These are phyloP conservation scores for Fraxinus nigra DNA, from an alignment of 305 asterid genomes.

Conservation along the genomic window DNA sequence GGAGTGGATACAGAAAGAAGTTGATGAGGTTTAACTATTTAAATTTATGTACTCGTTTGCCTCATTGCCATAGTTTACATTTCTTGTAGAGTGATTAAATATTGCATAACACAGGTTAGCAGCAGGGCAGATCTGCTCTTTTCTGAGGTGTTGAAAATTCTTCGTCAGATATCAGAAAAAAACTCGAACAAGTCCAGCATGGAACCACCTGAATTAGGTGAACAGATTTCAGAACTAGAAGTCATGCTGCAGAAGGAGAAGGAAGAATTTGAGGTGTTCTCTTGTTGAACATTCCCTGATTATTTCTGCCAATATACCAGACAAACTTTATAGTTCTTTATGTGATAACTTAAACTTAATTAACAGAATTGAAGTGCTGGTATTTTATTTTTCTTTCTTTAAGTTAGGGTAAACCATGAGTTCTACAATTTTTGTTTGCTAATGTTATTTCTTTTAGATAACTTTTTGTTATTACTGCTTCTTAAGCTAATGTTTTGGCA, in stretches of 20 bases:
- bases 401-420: conserved; percentile 12
- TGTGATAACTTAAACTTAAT: conserved; percentile 8
- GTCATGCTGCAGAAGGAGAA: conserved; percentile 57
- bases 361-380: neutral
- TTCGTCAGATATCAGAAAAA: conserved; percentile 48
- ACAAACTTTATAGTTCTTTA: conserved; percentile 3
- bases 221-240: conserved; percentile 53
- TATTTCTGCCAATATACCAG: conserved; percentile 16
- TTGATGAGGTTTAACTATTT: conserved; percentile 52
- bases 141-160: conserved; percentile 52
- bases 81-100: conserved; percentile 26
- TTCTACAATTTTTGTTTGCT: conserved; percentile 4
- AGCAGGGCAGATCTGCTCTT: conserved; percentile 51
- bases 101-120: conserved; percentile 43
- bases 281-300: conserved; percentile 13
- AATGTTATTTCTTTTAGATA: conserved; percentile 11
- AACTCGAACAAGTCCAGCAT: conserved; percentile 28
- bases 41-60: conserved; percentile 10
- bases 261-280: conserved; percentile 67
- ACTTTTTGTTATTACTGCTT: conserved; percentile 10
- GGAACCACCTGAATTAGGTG: conserved; percentile 39
- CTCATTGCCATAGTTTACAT: conserved; percentile 14
- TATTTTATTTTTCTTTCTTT: neutral
- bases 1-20: conserved; percentile 67
- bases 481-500: conserved; percentile 15